Percentiles rank a stretch among this genome's conserved stretches.
These are phyloP conservation scores for Solanum tarapatanum DNA, from an alignment of 257 asterid species.

Conservation along the genomic window DNA sequence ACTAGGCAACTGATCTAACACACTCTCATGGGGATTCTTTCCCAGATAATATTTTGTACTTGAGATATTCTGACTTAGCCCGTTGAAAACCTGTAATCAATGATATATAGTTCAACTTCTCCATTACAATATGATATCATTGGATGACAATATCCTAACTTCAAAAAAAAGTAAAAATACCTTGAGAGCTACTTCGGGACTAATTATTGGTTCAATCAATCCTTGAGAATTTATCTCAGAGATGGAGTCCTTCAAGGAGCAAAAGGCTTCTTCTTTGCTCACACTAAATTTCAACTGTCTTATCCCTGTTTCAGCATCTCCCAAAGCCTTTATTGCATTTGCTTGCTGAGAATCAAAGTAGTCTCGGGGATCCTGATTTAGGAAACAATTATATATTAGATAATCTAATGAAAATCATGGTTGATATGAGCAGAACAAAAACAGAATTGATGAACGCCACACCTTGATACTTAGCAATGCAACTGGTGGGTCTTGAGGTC, in stretches of 20 bases:
- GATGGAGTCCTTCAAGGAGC: conserved; percentile 35
- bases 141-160: not conserved
- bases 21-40: conserved; percentile 63
- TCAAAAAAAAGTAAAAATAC: conserved; percentile 23
- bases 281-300: conserved; percentile 37
- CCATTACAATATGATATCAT: not conserved
- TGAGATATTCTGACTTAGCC: conserved; percentile 74
- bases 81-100: conserved; percentile 47
- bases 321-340: conserved; percentile 63
- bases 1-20: conserved; percentile 71
- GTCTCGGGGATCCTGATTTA: conserved; percentile 88
- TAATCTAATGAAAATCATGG: not conserved
- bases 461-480: conserved; percentile 96
- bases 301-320: conserved; percentile 51
- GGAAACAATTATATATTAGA: conserved; percentile 14
- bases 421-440: not conserved
- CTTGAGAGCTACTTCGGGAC: conserved; percentile 71
- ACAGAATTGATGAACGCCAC: not conserved
- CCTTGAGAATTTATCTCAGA: conserved; percentile 48
- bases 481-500: conserved; percentile 73
- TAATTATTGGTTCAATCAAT: conserved; percentile 49
- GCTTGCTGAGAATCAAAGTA: conserved; percentile 93
- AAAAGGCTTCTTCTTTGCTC: conserved; percentile 55
- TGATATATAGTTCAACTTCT: not conserved
- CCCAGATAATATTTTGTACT: conserved; percentile 82